A percentile compares a stretch with the other conserved stretches of the same genome.
phyloP scores from a whole-genome alignment of 2,329 filamentous ascomycete species.

The Talaromyces sp. region DNA sequence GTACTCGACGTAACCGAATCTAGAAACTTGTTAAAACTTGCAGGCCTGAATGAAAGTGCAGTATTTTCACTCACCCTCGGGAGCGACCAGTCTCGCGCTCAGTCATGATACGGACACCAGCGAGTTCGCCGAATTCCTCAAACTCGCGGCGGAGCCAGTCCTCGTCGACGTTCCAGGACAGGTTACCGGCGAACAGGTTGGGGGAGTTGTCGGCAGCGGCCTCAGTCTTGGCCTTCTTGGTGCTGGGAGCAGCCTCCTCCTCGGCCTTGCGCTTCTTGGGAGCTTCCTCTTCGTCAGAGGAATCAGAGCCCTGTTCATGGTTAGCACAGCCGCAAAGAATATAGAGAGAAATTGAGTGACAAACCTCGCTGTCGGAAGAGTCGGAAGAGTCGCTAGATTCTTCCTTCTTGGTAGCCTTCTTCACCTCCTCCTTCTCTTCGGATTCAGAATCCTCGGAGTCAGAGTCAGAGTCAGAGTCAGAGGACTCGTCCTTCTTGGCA shows the following conservation, averaged over 20 bases:
- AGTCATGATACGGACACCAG: constrained; percentile 73
- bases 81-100: constrained; percentile 77
- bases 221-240: constrained; percentile 62
- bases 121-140: constrained; percentile 69
- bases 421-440: constrained; percentile 15
- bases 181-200: constrained; percentile 84
- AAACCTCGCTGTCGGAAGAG: constrained; percentile 16
- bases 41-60: background rate
- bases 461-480: constrained; percentile 12
- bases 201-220: constrained; percentile 28
- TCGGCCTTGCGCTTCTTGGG: constrained; percentile 49
- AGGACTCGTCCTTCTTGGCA: constrained; percentile 6
- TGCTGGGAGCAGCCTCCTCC: constrained; percentile 35
- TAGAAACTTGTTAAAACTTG: constrained; percentile 19
- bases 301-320: constrained; percentile 12
- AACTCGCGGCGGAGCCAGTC: constrained; percentile 77
- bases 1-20: constrained; percentile 91
- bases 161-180: constrained; percentile 89
- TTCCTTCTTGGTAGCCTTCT: constrained; percentile 17
- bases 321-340: background rate
- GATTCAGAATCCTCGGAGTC: constrained; percentile 30
- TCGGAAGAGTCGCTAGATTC: constrained; percentile 20
- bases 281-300: constrained; percentile 16
- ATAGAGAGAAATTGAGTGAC: background rate
- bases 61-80: constrained; percentile 58